Evolutionary conservation across 2,329 filamentous ascomycete species (phyloP).

Genomic region (Fusarium proliferatum): DNA sequence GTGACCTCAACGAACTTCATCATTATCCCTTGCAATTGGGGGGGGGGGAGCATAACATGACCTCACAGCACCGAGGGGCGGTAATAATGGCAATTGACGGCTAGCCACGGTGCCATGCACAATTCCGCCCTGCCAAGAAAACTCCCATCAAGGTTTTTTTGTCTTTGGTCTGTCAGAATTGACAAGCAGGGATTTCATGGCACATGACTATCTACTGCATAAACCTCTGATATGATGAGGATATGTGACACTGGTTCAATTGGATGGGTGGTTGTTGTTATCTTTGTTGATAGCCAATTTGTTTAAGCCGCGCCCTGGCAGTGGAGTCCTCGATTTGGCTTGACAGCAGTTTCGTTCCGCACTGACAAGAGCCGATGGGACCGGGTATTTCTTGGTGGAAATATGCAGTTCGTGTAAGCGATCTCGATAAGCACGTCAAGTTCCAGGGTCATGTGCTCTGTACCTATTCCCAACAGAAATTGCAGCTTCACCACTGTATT

Average conservation of each 20-base stretch:
- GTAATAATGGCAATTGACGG: constrained; percentile 42
- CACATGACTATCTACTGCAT: constrained; percentile 22
- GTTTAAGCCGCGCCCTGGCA: constrained; percentile 10
- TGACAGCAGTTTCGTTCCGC: constrained; percentile 23
- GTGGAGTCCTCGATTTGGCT: constrained; percentile 10
- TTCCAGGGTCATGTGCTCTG: constrained; percentile 7
- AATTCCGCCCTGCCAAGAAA: constrained; percentile 41
- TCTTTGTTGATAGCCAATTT: constrained; percentile 3
- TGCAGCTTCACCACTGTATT: background rate
- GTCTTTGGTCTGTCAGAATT: constrained; percentile 16
- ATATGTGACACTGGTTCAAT: background rate
- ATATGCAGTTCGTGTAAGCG: constrained; percentile 27
- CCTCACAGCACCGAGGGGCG: constrained; percentile 13
- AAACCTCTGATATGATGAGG: background rate
- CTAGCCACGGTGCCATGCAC: constrained; percentile 31
- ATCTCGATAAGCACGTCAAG: constrained; percentile 22
- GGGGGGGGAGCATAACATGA: background rate
- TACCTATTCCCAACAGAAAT: background rate
- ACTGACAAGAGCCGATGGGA: constrained; percentile 11
- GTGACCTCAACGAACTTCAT: constrained; percentile 14
- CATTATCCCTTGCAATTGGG: background rate
- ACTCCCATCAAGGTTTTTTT: background rate
- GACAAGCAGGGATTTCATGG: constrained; percentile 14
- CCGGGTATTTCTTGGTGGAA: background rate
- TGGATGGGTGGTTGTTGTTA: background rate